Evolutionary conservation across 2,329 filamentous ascomycete genomes (phyloP), one percentile per base, ranked within the genome.

Genomic region (Biscogniauxia marginata): DNA sequence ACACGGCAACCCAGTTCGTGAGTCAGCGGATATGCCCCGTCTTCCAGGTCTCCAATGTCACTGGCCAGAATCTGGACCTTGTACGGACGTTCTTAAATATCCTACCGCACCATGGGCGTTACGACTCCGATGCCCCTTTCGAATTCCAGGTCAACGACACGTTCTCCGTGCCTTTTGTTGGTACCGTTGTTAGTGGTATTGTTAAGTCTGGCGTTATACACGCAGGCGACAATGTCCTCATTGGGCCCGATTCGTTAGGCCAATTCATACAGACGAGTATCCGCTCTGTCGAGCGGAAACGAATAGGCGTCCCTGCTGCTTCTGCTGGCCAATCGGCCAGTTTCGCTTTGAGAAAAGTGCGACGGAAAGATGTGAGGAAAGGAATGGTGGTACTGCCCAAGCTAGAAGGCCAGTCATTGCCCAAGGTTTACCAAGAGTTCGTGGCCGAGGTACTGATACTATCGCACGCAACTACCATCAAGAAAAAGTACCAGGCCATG

Each of bases 31-130:
- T 99, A 70, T 98, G 93, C 69, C 95, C 95, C 11, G 89, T 99
- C 62, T 99, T 99, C 76, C 93, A 98, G 69, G 92, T 99, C 9
- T 98, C 93, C 64, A 99, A 99, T 69, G 95, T 99, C 25, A 98
- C 95, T 0, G 95, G 95, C 47, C 85, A 96, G 73, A 91, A 90
- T 59, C 82, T 99, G 47, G 90, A 97, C 61, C 82, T 97, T 4
- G 92, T 99, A 4, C 88, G 93, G 53, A 90, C 88, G 0, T 99
- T 99, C 73, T 77, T 99, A 53, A 98, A 98, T 67, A 96, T 98
- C 59, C 81, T 99, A 3, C 95, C 95, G 1, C 93, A 96, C 65
- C 91, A 97, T 65, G 93, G 93, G 50, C 90, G 93, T 59, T 98
- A 98, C 72, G 90, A 98, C 70, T 81, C 87, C 18, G 87, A 91